Base-by-base conservation (phyloP, 2,329 filamentous ascomycete genomes). In the Tolypocladium pustulatum region DNA sequence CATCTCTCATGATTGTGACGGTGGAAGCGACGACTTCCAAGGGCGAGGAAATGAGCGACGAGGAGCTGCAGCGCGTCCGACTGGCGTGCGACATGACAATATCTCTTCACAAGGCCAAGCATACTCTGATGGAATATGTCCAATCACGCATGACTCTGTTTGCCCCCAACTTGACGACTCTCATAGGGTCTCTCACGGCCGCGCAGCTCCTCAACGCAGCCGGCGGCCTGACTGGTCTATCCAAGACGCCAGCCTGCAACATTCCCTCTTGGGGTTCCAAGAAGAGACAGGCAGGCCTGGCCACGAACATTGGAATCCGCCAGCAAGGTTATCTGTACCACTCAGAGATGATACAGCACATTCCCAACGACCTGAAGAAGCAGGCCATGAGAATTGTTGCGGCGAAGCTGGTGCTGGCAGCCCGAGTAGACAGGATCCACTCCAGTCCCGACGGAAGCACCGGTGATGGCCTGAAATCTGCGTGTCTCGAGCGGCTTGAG, bases 71-170 rank as follows among this genome's bases (percentile, higher is more conserved):
- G 55, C 81, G 83, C 32, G 87, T 97, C 25, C 76, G 88, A 34
- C 81, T 83, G 57, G 93, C 91, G 10, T 97, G 92, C 73, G 85
- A 91, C 63, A 94, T 95, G 84, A 88, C 90, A 12, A 80, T 97
- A n/a, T 82, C 86, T 41, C 84, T 99, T 12, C 91, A 97, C 71
- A 86, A 82, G 64, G 91, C 93, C 34, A 97, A 97, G 73, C 87
- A 83, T 61, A 89, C 86, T 0, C 81, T 99, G 58, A 96, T 90
- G 2, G 88, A 94, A 70, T 99, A 96, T 68, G 94, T 99, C 20
- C 90, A 97, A 74, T 97, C 93, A 40, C 89, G 94, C 61, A 97
- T 99, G 90, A 94, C 89, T 65, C 81, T 96, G 38, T 97, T 97
- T 69, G 94, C 94, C 5, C 94, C 94, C 0, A 99, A 99, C 67